Conservation (phyloP, 2,329 filamentous ascomycete genomes). For the Fusarium verrucosum region DNA sequence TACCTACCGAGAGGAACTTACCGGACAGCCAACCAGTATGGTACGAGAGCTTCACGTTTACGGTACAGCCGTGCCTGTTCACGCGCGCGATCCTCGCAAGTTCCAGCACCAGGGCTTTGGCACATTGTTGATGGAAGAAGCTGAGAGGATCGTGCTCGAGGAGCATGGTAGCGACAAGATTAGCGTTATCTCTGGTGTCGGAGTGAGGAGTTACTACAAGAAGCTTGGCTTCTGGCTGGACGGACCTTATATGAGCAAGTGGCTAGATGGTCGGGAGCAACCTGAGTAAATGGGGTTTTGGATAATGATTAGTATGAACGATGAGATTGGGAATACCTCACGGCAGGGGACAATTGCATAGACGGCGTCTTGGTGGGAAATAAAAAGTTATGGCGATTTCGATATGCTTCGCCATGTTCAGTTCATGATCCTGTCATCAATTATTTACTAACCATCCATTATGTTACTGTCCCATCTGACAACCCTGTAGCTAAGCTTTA, state of each 20-base stretch:
- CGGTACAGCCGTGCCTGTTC: conserved; percentile 95
- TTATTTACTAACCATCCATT: not conserved
- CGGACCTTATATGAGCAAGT: conserved; percentile 83
- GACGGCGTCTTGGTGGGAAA: conserved; percentile 30
- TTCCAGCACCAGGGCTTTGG: conserved; percentile 99
- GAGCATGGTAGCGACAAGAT: conserved; percentile 96
- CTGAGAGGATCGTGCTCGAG: conserved; percentile 90
- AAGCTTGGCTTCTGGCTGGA: conserved; percentile 94
- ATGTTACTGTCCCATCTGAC: no score
- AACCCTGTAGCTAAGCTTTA: not conserved
- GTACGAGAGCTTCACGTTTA: conserved; percentile 97
- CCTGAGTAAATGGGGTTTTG: conserved; percentile 17
- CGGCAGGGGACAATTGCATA: conserved; percentile 25
- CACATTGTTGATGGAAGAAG: conserved; percentile 96
- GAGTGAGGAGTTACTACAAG: conserved; percentile 92
- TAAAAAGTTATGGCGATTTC: conserved; percentile 20
- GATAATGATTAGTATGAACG: conserved; percentile 16
- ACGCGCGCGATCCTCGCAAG: conserved; percentile 92
- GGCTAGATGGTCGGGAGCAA: conserved; percentile 60
- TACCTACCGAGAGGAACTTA: conserved; percentile 90
- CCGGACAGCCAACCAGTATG: conserved; percentile 85
- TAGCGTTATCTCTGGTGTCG: conserved; percentile 96
- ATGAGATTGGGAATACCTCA: conserved; percentile 29
- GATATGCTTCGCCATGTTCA: not conserved
- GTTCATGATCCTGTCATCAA: no score